Evolutionary conservation across 2,329 filamentous ascomycete species (phyloP), one percentile per base, ranked within the genome.

Genomic region (Hypoxylon sp.): DNA sequence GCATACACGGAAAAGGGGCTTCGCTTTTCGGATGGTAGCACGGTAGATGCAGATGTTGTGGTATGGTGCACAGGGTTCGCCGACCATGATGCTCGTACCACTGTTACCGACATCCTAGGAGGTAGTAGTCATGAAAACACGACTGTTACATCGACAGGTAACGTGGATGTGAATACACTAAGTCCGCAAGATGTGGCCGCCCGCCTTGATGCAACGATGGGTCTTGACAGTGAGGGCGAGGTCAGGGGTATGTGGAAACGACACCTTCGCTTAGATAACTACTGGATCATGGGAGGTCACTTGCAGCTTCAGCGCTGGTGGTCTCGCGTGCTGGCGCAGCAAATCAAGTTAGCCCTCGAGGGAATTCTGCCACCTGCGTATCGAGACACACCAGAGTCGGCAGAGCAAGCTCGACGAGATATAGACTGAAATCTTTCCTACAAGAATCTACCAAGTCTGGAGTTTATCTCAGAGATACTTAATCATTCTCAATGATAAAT

Each of bases 1-100:
- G 75, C 43, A 0, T 81, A 76, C 49, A 80, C 77, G 1, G 51
- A 67, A 11, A 74, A 60, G 0, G 80, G 79, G 0, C 63, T 82
- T 25, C 63, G 34, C 6, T 75, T 82, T 25, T 76, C 73, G 0
- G 80, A 82, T 55, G 78, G 77, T 5, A 79, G 70, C 41, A 63
- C 13, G 1, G 48, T 78, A 11, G 78, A 80, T 1, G 75, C 75
- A 0, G 80, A 82, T 65, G 80, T 78, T 1, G 72, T 83, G 1
- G 63, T 82, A 2, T 82, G 80, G 80, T 82, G 80, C 65, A 83
- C 80, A 0, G 80, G 80, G 5, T 83, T 79, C 63, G 69, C 71
- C 3, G 76, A 79, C 65, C 69, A 64, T 30, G 73, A 83, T 51
- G 74, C 72, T 11, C 67, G 76, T 2, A 56, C 68, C 3, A 74